Conservation (phyloP, 2,329 filamentous ascomycete species). For the Cladosporium oxysporum region DNA sequence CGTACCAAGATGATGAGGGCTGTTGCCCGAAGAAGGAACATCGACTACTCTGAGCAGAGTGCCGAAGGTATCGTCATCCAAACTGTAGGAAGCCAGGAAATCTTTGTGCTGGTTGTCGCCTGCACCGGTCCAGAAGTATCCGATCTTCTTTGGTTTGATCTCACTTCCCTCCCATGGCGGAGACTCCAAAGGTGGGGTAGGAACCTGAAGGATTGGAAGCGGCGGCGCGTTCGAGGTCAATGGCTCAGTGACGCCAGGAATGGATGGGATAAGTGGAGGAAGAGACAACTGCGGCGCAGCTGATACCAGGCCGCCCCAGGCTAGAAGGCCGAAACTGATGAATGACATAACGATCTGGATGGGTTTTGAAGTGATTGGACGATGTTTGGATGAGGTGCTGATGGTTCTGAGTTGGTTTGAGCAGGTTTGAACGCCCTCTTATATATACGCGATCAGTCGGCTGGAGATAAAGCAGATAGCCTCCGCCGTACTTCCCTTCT, state of each 20-base stretch:
- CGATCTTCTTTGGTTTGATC: conserved; percentile 66
- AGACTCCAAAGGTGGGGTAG: conserved; percentile 59
- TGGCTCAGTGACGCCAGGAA: conserved; percentile 61
- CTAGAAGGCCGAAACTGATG: conserved; percentile 13
- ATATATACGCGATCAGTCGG: not conserved
- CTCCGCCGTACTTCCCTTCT: not conserved
- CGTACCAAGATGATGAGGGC: conserved; percentile 57
- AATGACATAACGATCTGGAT: not conserved
- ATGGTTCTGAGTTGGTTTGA: conserved; percentile 5
- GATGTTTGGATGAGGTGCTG: not conserved
- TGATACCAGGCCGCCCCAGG: conserved; percentile 8
- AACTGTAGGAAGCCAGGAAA: conserved; percentile 59
- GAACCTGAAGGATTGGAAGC: conserved; percentile 60
- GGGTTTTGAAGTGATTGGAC: conserved; percentile 15
- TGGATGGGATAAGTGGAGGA: conserved; percentile 56
- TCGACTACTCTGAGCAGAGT: conserved; percentile 60
- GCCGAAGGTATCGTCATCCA: conserved; percentile 66
- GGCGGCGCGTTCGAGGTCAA: conserved; percentile 54
- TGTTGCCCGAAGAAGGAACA: conserved; percentile 61
- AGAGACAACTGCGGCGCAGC: conserved; percentile 25
- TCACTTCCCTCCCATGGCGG: conserved; percentile 55
- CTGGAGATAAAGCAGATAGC: not conserved
- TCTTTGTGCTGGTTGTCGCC: conserved; percentile 61
- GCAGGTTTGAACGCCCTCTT: conserved; percentile 9
- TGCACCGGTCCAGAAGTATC: conserved; percentile 64